Percentiles rank a stretch among this genome's conserved stretches.
These are phyloP conservation scores for Saccharomycopsis malanga DNA, from an alignment of 805 yeast genomes.

Conservation along the genomic window DNA sequence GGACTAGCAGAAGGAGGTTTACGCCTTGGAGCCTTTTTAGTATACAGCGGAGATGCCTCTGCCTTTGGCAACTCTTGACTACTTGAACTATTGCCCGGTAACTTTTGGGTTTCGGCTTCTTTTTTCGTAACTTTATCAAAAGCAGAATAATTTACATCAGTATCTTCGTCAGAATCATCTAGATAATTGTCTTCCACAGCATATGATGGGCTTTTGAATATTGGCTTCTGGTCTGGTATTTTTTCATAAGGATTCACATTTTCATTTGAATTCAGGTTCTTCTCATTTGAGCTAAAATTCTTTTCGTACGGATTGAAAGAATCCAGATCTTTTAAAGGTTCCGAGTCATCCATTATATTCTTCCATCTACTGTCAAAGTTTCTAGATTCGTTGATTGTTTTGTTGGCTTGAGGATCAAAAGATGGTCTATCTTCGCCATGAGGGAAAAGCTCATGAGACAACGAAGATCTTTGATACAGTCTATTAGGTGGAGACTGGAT, in stretches of 20 bases:
- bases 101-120: neutral
- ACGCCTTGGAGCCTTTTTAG: conserved; percentile 1
- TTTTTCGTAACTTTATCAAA: conserved; percentile 4
- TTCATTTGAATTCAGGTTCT: too few relatives aligned
- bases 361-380: too few relatives aligned
- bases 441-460: conserved; percentile 8
- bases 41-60: too few relatives aligned
- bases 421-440: neutral
- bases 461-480: conserved; percentile 12
- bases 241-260: too few relatives aligned
- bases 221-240: neutral
- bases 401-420: too few relatives aligned
- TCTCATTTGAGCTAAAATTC: too few relatives aligned
- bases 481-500: neutral
- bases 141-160: conserved; percentile 6
- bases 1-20: conserved; percentile 9
- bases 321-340: too few relatives aligned
- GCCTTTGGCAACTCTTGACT: neutral
- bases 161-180: conserved; percentile 7
- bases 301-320: too few relatives aligned
- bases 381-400: too few relatives aligned
- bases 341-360: too few relatives aligned
- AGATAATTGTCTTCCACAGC: conserved; percentile 4
- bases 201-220: neutral
- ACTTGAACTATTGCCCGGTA: too few relatives aligned